A percentile compares a stretch with the other conserved stretches of the same genome.
Evolutionary conservation across 306 rosid species (phyloP).

Genomic region (Pyrus bretschneideri): DNA sequence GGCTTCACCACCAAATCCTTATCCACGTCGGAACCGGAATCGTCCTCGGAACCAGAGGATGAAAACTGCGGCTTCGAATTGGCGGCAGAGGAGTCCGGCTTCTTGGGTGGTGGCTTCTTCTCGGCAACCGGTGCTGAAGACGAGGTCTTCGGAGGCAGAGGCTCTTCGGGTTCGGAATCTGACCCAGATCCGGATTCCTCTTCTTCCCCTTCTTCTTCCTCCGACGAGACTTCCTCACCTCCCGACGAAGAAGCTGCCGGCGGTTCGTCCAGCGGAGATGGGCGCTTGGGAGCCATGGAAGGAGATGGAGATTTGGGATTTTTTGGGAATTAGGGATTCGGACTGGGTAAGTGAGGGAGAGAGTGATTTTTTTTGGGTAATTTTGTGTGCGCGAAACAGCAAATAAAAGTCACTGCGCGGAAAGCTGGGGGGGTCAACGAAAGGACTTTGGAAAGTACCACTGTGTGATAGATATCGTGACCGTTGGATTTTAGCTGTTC

Average conservation of each 20-base stretch:
- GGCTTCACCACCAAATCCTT: constrained; percentile 26
- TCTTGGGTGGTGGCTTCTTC: constrained; percentile 20
- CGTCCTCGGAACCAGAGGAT: constrained; percentile 39
- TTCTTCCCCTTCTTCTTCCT: constrained; percentile 28
- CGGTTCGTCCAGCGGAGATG: constrained; percentile 57
- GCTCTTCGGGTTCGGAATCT: constrained; percentile 1
- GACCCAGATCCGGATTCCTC: constrained; percentile 16
- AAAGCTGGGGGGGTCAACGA: neutral
- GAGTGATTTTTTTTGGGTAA: neutral
- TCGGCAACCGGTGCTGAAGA: constrained; percentile 14
- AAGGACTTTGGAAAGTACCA: neutral
- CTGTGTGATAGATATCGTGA: neutral
- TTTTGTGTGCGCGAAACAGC: neutral
- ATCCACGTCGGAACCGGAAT: constrained; percentile 36
- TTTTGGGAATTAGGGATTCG: neutral
- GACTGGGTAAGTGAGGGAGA: neutral
- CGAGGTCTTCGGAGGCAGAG: neutral
- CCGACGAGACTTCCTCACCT: constrained; percentile 26
- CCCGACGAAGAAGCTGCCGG: constrained; percentile 58
- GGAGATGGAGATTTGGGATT: constrained; percentile 18
- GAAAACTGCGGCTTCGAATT: constrained; percentile 21
- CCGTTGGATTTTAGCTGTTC: neutral
- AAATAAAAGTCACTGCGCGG: neutral
- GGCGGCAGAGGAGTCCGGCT: constrained; percentile 15
- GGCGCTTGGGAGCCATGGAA: constrained; percentile 62